phyloP scores from a whole-genome alignment of 805 yeast genomes.

The Priceomyces fermenticarens region DNA sequence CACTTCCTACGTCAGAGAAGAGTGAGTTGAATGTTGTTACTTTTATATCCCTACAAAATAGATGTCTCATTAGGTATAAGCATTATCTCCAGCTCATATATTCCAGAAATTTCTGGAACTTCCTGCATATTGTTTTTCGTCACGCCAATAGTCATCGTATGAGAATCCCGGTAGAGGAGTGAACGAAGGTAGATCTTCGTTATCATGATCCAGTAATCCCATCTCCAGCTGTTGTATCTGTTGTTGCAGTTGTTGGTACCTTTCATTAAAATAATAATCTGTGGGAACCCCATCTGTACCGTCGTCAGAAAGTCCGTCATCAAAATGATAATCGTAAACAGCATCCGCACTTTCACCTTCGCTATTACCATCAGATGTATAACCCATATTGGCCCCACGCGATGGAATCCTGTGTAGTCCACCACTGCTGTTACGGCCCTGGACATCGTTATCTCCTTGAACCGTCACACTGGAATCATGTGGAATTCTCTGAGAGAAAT shows the following conservation, averaged over 20 bases:
- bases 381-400: too few relatives aligned
- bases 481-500: not conserved
- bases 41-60: too few relatives aligned
- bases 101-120: constrained; percentile 14
- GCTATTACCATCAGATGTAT: too few relatives aligned
- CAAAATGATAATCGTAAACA: constrained; percentile 9
- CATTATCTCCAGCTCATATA: constrained; percentile 8
- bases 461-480: not conserved
- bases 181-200: constrained; percentile 38
- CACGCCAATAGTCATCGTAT: constrained; percentile 48
- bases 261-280: not conserved
- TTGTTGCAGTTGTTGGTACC: constrained; percentile 4
- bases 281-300: not conserved
- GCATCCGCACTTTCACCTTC: constrained; percentile 2
- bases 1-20: too few relatives aligned
- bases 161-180: constrained; percentile 44
- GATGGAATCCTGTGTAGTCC: too few relatives aligned
- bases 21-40: too few relatives aligned
- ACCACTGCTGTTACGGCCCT: too few relatives aligned
- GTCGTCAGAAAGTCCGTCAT: constrained; percentile 5
- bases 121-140: constrained; percentile 10
- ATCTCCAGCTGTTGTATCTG: constrained; percentile 1
- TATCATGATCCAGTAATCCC: too few relatives aligned
- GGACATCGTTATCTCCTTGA: too few relatives aligned
- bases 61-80: too few relatives aligned